These are phyloP conservation scores for Aureobasidium sp. DNA, from an alignment of 2,329 filamentous ascomycete species.

Conservation along the genomic window DNA sequence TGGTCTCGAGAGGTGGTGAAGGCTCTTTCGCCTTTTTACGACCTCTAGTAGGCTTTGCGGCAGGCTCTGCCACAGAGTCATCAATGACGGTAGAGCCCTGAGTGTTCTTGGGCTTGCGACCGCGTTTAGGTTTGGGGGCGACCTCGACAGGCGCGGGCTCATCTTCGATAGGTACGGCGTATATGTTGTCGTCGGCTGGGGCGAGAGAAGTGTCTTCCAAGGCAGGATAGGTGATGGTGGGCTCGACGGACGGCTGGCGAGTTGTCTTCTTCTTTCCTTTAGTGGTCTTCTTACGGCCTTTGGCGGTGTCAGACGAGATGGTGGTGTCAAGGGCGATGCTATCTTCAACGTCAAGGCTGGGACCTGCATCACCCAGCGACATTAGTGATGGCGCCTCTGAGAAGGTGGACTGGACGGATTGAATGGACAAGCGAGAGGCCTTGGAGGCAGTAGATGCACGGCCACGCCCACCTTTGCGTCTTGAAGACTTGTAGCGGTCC, in stretches of 20 bases:
- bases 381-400: conserved; percentile 37
- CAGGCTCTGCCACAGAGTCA: conserved; percentile 8
- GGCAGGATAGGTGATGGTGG: conserved; percentile 8
- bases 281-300: conserved; percentile 27
- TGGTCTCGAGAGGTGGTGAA: conserved; percentile 10
- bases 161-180: neutral
- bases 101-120: conserved; percentile 25
- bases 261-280: conserved; percentile 38
- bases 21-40: conserved; percentile 16
- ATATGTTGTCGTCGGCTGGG: conserved; percentile 1
- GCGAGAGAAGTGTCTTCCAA: neutral
- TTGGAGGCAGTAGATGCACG: conserved; percentile 52
- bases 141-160: conserved; percentile 15
- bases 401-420: conserved; percentile 39
- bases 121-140: conserved; percentile 24
- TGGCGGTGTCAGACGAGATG: conserved; percentile 41
- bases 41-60: conserved; percentile 14
- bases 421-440: conserved; percentile 55
- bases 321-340: conserved; percentile 48
- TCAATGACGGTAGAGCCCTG: conserved; percentile 6
- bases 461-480: conserved; percentile 49
- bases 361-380: conserved; percentile 39
- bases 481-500: conserved; percentile 45
- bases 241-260: conserved; percentile 13
- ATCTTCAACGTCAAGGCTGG: conserved; percentile 18